Evolutionary conservation across 805 yeast genomes (phyloP).

Genomic region (Yarrowia alimentaria): DNA sequence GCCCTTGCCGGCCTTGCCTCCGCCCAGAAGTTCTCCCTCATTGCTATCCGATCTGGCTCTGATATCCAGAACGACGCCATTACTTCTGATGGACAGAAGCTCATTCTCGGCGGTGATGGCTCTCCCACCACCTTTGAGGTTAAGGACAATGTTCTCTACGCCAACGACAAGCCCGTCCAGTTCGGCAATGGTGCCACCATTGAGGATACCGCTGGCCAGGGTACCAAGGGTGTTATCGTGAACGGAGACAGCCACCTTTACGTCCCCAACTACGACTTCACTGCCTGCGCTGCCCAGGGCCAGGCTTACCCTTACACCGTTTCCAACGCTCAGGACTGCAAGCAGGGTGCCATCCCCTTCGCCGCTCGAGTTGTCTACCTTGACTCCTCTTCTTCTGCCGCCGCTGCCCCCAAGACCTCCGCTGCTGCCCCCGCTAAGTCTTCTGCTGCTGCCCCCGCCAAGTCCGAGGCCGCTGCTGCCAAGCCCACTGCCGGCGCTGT

Average conservation of each 20-base stretch:
- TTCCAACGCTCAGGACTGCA: not conserved
- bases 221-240: conserved; percentile 4
- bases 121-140: conserved; percentile 10
- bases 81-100: not conserved
- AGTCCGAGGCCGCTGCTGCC: conserved; percentile 3
- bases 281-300: conserved; percentile 2
- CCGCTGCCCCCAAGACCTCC: not conserved
- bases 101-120: not conserved
- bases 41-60: conserved; percentile 26
- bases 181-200: conserved; percentile 3
- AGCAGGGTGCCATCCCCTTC: not conserved
- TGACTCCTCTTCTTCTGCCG: conserved; percentile 1
- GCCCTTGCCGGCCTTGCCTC: conserved; percentile 19
- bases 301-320: not conserved
- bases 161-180: conserved; percentile 18
- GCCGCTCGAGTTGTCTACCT: conserved; percentile 1
- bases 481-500: conserved; percentile 3
- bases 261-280: conserved; percentile 15
- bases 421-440: not conserved
- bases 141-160: conserved; percentile 2
- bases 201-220: not conserved
- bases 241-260: conserved; percentile 13
- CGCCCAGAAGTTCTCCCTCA: conserved; percentile 17
- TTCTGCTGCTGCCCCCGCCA: not conserved
- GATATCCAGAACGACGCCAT: conserved; percentile 18